Percentiles rank a stretch among this genome's conserved stretches.
Evolutionary conservation across 495 filamentous ascomycete genomes (phyloP).

Genomic region (Choiromyces venosus): DNA sequence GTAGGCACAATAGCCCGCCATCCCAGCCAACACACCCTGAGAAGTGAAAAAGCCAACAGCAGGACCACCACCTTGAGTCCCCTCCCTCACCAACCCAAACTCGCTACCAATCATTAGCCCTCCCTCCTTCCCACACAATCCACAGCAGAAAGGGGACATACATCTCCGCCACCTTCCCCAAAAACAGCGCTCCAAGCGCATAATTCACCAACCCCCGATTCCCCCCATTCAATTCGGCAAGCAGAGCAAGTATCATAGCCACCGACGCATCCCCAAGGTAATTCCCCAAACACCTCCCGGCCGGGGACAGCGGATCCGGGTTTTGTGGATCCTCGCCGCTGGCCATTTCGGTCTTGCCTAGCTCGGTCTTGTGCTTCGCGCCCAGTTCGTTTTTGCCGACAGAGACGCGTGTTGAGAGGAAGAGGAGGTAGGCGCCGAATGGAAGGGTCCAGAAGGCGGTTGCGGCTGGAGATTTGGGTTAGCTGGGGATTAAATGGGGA

Average conservation of each 20-base stretch:
- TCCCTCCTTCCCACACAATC: background rate
- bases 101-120: slow-evolving; percentile 18
- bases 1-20: slow-evolving; percentile 32
- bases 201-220: slow-evolving; percentile 31
- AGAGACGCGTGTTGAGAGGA: slow-evolving; percentile 52
- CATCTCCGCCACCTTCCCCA: slow-evolving; percentile 24
- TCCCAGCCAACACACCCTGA: slow-evolving; percentile 24
- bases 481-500: slow-evolving; percentile 50
- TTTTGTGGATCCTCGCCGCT: background rate
- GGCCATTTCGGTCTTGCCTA: background rate
- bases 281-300: slow-evolving; percentile 20
- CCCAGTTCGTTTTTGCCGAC: slow-evolving; percentile 12
- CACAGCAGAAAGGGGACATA: slow-evolving; percentile 9
- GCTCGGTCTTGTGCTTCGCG: slow-evolving; percentile 4
- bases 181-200: slow-evolving; percentile 24
- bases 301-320: slow-evolving; percentile 22
- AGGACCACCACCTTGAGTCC: slow-evolving; percentile 25
- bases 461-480: slow-evolving; percentile 46
- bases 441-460: slow-evolving; percentile 33
- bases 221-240: slow-evolving; percentile 56
- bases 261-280: slow-evolving; percentile 28
- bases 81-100: slow-evolving; percentile 24
- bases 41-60: slow-evolving; percentile 33
- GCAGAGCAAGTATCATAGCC: slow-evolving; percentile 18
- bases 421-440: slow-evolving; percentile 43